A percentile compares a stretch with the other conserved stretches of the same genome.
phyloP scores from a whole-genome alignment of 352 stramenopile genomes.

The Phytophthora europaea region DNA sequence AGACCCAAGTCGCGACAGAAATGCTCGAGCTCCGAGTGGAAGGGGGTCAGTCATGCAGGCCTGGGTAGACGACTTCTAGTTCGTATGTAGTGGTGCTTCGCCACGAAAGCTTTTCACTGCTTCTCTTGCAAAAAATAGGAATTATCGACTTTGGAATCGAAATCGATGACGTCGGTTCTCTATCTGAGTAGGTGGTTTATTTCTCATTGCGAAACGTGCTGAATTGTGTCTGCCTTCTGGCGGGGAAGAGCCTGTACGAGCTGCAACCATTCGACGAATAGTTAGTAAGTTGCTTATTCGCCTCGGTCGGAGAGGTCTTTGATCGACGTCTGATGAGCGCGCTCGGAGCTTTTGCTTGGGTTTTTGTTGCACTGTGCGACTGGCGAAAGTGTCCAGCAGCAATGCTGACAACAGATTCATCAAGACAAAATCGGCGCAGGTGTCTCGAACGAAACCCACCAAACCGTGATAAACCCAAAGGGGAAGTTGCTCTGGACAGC shows the following conservation, averaged over 20 bases:
- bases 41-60: conserved; percentile 77
- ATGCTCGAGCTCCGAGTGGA: conserved; percentile 28
- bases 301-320: conserved; percentile 46
- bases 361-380: no score
- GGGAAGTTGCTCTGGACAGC: no score
- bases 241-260: conserved; percentile 61
- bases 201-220: conserved; percentile 1
- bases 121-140: neutral
- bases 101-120: neutral
- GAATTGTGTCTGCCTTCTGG: neutral
- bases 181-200: no score
- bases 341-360: neutral
- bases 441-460: no score
- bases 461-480: no score
- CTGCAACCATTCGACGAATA: conserved; percentile 10
- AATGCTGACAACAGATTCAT: no score
- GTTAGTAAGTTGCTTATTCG: conserved; percentile 11
- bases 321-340: neutral
- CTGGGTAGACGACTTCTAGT: conserved; percentile 65
- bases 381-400: no score
- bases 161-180: no score
- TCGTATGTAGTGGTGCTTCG: neutral
- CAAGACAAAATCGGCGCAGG: no score
- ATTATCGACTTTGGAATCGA: neutral
- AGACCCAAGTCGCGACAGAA: conserved; percentile 39